phyloP scores from a whole-genome alignment of 495 filamentous ascomycete genomes.

The Aspergillus funiculosus region DNA sequence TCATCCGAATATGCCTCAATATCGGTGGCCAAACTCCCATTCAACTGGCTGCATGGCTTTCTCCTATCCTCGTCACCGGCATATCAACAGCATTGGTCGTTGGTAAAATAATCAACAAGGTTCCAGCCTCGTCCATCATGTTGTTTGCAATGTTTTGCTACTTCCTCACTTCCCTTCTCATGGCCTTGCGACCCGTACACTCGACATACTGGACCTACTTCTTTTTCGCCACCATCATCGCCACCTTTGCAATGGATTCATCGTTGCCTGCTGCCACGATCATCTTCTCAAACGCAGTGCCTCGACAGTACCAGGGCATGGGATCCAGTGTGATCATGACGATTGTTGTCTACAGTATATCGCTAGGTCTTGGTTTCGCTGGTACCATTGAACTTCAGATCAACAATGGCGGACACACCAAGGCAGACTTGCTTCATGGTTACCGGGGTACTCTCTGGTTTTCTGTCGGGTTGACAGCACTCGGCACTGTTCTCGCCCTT shows the following conservation, averaged over 20 bases:
- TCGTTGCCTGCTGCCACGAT: conserved; percentile 45
- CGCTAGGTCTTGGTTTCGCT: conserved; percentile 43
- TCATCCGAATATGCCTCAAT: too few relatives aligned
- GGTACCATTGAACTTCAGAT: conserved; percentile 39
- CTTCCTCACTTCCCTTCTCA: too few relatives aligned
- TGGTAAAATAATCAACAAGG: too few relatives aligned
- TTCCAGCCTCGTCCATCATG: too few relatives aligned
- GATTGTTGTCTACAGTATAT: conserved; percentile 36
- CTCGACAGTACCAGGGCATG: conserved; percentile 39
- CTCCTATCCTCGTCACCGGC: too few relatives aligned
- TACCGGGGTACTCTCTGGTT: conserved; percentile 27
- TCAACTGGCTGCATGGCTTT: too few relatives aligned
- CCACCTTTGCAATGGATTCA: conserved; percentile 47
- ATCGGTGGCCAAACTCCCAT: too few relatives aligned
- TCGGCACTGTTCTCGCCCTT: not conserved
- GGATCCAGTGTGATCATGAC: conserved; percentile 39
- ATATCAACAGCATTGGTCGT: too few relatives aligned
- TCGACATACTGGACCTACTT: too few relatives aligned
- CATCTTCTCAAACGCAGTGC: conserved; percentile 36
- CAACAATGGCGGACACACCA: conserved; percentile 24
- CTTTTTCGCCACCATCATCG: too few relatives aligned
- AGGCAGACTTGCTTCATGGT: conserved; percentile 27
- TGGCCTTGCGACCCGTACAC: too few relatives aligned
- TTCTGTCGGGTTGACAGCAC: not conserved
- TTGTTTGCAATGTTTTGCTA: too few relatives aligned